Conservation (phyloP, 2,329 filamentous ascomycete species). For the Pyrenophora seminiperda region DNA sequence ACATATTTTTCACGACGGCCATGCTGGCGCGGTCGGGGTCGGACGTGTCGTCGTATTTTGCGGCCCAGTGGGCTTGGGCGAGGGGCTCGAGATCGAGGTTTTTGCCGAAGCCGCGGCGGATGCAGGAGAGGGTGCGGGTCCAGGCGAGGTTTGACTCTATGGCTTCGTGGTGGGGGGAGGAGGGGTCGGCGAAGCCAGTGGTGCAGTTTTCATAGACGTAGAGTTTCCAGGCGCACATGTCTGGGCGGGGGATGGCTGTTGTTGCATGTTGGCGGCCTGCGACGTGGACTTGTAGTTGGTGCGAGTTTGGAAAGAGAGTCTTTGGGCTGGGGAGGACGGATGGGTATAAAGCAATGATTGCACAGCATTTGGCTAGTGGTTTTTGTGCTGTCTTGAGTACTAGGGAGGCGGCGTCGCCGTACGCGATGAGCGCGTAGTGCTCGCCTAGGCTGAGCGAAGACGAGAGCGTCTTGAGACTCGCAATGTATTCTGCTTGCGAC, state of each 20-base stretch:
- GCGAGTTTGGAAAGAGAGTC: conserved; percentile 46
- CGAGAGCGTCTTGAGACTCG: conserved; percentile 43
- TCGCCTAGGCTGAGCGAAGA: conserved; percentile 49
- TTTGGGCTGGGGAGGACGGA: conserved; percentile 45
- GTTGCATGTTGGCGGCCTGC: no score
- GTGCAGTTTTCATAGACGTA: conserved; percentile 49
- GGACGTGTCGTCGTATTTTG: conserved; percentile 43
- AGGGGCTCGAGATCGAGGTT: conserved; percentile 44
- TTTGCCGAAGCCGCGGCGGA: conserved; percentile 47
- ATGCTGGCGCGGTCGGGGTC: conserved; percentile 39
- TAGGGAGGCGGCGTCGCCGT: conserved; percentile 49
- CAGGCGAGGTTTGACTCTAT: conserved; percentile 51
- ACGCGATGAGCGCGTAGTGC: conserved; percentile 46
- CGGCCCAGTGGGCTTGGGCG: conserved; percentile 41
- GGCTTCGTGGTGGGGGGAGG: conserved; percentile 47
- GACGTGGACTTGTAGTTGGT: conserved; percentile 50
- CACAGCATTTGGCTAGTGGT: conserved; percentile 48
- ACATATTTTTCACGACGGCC: conserved; percentile 39
- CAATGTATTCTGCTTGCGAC: conserved; percentile 37
- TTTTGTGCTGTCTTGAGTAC: conserved; percentile 50
- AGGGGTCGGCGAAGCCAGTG: conserved; percentile 52
- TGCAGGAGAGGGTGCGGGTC: conserved; percentile 48
- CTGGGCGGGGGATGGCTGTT: conserved; percentile 41
- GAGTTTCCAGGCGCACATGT: conserved; percentile 46
- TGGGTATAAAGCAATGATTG: conserved; percentile 53